phyloP scores from a whole-genome alignment of 1,284 basidiomycete species.

The Pseudozyma sp. region DNA sequence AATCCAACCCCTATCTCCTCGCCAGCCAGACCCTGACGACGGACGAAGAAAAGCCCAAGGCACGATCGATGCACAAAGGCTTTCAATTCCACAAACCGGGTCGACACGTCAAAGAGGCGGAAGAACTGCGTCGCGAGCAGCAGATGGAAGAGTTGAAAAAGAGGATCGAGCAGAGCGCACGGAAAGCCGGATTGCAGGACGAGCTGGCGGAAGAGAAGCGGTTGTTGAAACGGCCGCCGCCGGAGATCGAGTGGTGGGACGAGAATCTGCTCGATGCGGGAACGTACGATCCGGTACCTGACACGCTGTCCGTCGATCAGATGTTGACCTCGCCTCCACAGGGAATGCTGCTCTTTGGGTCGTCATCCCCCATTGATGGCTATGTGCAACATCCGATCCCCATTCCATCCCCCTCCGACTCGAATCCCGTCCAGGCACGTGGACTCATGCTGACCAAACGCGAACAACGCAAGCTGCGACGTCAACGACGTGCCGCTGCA shows the following conservation, averaged over 20 bases:
- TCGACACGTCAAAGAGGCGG: conserved; percentile 60
- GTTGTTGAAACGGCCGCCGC: conserved; percentile 82
- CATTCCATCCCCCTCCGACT: conserved; percentile 89
- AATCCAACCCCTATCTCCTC: conserved; percentile 61
- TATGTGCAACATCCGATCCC: conserved; percentile 98
- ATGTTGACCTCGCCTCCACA: conserved; percentile 71
- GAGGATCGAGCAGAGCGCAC: conserved; percentile 88
- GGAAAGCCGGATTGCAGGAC: conserved; percentile 90
- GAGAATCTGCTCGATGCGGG: conserved; percentile 82
- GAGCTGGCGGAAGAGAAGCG: conserved; percentile 92
- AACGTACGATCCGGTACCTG: conserved; percentile 77
- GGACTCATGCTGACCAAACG: conserved; percentile 70
- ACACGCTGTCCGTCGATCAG: conserved; percentile 72
- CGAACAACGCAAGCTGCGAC: conserved; percentile 97
- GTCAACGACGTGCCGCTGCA: conserved; percentile 86
- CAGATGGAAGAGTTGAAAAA: conserved; percentile 92
- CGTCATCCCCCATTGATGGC: conserved; percentile 83
- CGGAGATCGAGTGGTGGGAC: conserved; percentile 98
- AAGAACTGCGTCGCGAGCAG: conserved; percentile 69
- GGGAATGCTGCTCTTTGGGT: conserved; percentile 43
- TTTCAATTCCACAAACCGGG: conserved; percentile 65
- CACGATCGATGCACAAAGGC: conserved; percentile 53
- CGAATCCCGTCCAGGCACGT: conserved; percentile 76
- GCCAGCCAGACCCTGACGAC: conserved; percentile 19
- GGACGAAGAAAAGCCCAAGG: conserved; percentile 43